These are phyloP conservation scores for Hamigera avellanea DNA, from an alignment of 495 filamentous ascomycete species.

Conservation along the genomic window DNA sequence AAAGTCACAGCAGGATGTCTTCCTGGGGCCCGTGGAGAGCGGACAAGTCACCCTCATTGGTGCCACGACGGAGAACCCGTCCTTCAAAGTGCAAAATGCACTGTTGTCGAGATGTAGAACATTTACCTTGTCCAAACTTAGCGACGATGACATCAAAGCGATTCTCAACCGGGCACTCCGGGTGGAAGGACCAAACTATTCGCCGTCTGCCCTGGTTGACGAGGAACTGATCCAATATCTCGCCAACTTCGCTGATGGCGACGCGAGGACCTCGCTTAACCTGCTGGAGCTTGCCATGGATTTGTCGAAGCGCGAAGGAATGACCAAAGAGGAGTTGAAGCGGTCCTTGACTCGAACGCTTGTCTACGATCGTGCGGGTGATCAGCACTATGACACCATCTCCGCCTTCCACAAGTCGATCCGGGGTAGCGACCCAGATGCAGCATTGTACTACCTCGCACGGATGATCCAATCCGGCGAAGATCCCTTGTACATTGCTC, in stretches of 20 bases:
- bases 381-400: conserved; percentile 92
- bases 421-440: conserved; percentile 76
- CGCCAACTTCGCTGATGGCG: conserved; percentile 76
- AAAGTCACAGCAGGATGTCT: conserved; percentile 91
- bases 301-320: conserved; percentile 38
- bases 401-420: conserved; percentile 95
- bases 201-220: conserved; percentile 54
- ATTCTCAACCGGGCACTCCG: conserved; percentile 68
- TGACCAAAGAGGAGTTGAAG: conserved; percentile 60
- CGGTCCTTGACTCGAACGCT: conserved; percentile 74
- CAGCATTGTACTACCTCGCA: conserved; percentile 82
- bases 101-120: conserved; percentile 82
- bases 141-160: conserved; percentile 51
- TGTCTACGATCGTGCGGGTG: conserved; percentile 88
- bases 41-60: conserved; percentile 88
- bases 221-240: conserved; percentile 69
- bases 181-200: conserved; percentile 44
- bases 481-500: conserved; percentile 84
- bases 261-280: conserved; percentile 86
- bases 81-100: conserved; percentile 85
- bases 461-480: conserved; percentile 96
- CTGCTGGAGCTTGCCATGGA: conserved; percentile 78
- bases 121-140: conserved; percentile 71
- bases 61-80: conserved; percentile 94
- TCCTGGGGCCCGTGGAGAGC: conserved; percentile 83